Conservation (phyloP, 345 rosid species). For the Sonneratia caseolaris region DNA sequence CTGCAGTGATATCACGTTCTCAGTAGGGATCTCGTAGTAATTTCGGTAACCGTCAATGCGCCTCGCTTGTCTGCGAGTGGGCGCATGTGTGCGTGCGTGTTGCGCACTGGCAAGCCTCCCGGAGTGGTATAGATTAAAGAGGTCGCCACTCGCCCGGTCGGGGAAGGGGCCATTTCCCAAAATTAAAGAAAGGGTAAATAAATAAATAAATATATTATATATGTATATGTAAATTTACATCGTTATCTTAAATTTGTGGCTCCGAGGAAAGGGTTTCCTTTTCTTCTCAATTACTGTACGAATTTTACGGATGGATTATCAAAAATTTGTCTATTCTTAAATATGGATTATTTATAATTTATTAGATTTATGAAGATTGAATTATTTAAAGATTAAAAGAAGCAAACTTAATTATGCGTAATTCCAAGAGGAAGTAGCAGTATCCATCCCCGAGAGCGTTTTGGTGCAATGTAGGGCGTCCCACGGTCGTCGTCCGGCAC, state of each 20-base stretch:
- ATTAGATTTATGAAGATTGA: too few species aligned
- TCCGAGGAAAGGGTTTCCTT: neutral
- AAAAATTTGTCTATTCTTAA: too few species aligned
- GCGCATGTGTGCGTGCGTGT: conserved; percentile 3
- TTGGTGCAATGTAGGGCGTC: too few species aligned
- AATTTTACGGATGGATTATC: too few species aligned
- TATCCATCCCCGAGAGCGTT: too few species aligned
- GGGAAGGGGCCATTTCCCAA: neutral
- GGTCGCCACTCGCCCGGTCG: neutral
- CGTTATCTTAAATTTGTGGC: neutral
- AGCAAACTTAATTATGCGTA: too few species aligned
- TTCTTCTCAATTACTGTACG: too few species aligned
- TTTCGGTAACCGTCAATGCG: neutral
- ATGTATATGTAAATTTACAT: neutral
- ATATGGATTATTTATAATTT: too few species aligned
- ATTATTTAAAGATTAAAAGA: too few species aligned
- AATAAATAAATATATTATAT: neutral
- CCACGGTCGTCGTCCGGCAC: too few species aligned
- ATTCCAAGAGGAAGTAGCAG: too few species aligned
- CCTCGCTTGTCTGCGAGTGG: neutral
- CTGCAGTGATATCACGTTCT: neutral
- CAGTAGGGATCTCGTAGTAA: neutral
- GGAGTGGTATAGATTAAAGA: neutral
- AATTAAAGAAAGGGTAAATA: neutral
- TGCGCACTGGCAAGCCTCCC: neutral